These are phyloP conservation scores for Blastocystis sp. DNA, from an alignment of 352 stramenopile species.

Conservation along the genomic window DNA sequence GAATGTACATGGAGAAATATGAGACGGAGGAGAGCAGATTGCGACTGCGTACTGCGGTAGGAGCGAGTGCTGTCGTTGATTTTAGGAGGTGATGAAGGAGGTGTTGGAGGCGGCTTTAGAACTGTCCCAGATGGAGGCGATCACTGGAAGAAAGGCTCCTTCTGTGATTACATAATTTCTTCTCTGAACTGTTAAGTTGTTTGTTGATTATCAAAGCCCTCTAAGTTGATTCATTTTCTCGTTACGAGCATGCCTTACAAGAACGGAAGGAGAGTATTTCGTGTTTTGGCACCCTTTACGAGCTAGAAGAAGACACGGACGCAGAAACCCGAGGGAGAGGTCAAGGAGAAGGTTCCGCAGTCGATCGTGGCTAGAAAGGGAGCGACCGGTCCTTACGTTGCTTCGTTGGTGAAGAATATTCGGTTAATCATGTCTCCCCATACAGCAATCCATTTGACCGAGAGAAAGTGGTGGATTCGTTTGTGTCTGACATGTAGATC, in stretches of 20 bases:
- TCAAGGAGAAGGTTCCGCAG: constrained; percentile 75
- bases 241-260: constrained; percentile 12
- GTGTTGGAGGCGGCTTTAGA: constrained; percentile 83
- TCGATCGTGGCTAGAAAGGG: constrained; percentile 84
- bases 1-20: constrained; percentile 99
- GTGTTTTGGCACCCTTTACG: background rate
- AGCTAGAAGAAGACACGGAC: constrained; percentile 54
- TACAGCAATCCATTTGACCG: constrained; percentile 83
- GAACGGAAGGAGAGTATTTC: background rate
- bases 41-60: constrained; percentile 66
- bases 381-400: constrained; percentile 72
- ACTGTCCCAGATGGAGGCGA: constrained; percentile 82
- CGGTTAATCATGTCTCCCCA: constrained; percentile 85
- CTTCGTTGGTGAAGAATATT: constrained; percentile 81
- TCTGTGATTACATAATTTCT: constrained; percentile 92
- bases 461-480: constrained; percentile 67
- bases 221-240: background rate
- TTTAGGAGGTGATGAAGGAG: constrained; percentile 73
- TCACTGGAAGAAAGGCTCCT: constrained; percentile 83
- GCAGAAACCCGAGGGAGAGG: constrained; percentile 41
- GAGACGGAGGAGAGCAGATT: constrained; percentile 70
- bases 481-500: constrained; percentile 68
- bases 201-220: constrained; percentile 29
- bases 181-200: background rate
- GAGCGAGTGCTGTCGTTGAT: constrained; percentile 69